phyloP scores from a whole-genome alignment of 75 land plant genomes.

The Sequoia sempervirens region DNA sequence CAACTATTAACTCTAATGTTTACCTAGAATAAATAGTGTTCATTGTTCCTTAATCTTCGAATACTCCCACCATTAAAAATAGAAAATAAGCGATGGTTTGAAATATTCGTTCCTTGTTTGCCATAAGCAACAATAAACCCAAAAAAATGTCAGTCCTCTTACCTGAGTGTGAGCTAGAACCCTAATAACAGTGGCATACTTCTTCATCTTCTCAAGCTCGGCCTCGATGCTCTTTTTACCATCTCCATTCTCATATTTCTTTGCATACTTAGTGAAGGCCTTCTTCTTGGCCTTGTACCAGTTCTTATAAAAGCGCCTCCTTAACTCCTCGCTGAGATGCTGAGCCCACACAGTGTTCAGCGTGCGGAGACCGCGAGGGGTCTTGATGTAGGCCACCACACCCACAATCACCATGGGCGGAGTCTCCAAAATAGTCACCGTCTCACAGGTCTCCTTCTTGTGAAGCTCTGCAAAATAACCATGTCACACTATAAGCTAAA shows the following conservation, averaged over 20 bases:
- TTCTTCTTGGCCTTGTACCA: neutral
- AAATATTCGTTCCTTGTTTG: too few relatives aligned
- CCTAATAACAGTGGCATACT: too few relatives aligned
- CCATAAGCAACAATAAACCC: neutral
- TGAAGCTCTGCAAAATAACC: constrained; percentile 44
- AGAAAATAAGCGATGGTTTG: too few relatives aligned
- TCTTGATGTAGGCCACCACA: constrained; percentile 47
- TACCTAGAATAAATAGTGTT: too few relatives aligned
- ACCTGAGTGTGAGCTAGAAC: constrained; percentile 36
- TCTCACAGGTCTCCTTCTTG: constrained; percentile 87
- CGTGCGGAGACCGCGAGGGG: constrained; percentile 39
- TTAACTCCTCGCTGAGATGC: constrained; percentile 51
- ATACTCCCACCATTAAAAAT: too few relatives aligned
- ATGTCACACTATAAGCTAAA: neutral
- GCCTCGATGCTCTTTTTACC: constrained; percentile 72
- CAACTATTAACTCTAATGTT: too few relatives aligned
- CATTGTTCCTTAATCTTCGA: too few relatives aligned
- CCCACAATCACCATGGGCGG: constrained; percentile 87
- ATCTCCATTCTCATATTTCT: constrained; percentile 66
- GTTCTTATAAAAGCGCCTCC: constrained; percentile 56
- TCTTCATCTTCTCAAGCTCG: too few relatives aligned
- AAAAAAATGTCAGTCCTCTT: neutral
- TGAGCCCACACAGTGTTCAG: constrained; percentile 25
- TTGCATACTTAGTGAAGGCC: constrained; percentile 26
- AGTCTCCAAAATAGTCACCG: constrained; percentile 35